Base-by-base conservation (phyloP, 257 asterid genomes). In the Primulina eburnea region DNA sequence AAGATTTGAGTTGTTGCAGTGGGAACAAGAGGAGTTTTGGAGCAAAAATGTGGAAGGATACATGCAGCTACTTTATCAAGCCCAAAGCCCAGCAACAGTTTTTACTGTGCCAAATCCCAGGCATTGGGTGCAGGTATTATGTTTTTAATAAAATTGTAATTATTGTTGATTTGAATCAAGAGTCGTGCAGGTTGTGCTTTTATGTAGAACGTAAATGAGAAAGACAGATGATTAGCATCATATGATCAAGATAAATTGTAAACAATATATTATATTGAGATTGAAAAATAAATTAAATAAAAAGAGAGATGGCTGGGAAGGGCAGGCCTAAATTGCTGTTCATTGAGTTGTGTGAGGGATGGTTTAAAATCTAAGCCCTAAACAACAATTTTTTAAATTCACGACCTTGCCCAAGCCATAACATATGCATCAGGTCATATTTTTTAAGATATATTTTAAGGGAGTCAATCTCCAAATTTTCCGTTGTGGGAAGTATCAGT, bases 71-170 rank as follows among this genome's bases (percentile, higher is more conserved):
- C 74, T 79, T 75, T 77, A 35, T 70, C 84, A 10, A 79, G 82
- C 67, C 74, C 84, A 20, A 89, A 82, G 81, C 81, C 89, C 32
- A 32, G 75, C 32, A 81, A 81, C 74, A 81, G 76, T 76, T 81
- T 62, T 57, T 69, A 84, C 69, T 62, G 77, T 72, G 83, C 79
- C 52, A 93, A 85, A 71, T 80, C 85, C 53, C 82, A 74, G 65
- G 77, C 80, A 68, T 67, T 83, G 53, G 50, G 65, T 71, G 40
- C 90, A 87, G 95, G 92, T 87, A 70, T 35, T 12, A n/a, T 57
- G 28, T 40, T 37, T 11, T 14, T 60, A 3, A 35, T 62, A 62
- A 43, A 69, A 64, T 29, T 71, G 32, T 64, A 2, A 7, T 47
- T 40, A 18, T 58, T 38, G 57, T 66, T 29, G 29, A 64, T 67